Evolutionary conservation across 257 asterid species (phyloP).

Genomic region (Linaria vulgaris): DNA sequence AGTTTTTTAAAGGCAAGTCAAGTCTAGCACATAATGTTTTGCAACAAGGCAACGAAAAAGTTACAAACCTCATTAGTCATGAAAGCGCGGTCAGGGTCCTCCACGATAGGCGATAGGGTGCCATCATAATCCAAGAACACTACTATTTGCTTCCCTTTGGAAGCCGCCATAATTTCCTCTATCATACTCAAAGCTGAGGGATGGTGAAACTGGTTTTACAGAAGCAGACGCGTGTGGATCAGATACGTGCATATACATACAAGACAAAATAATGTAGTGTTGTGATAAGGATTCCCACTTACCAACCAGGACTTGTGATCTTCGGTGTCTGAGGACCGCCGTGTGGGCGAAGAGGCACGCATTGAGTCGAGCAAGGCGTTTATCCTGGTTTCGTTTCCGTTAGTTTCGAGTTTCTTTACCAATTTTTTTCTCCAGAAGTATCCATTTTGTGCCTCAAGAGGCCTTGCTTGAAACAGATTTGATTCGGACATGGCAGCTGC

Average conservation of each 20-base stretch:
- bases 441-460: slow-evolving; percentile 26
- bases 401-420: slow-evolving; percentile 40
- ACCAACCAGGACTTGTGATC: slow-evolving; percentile 63
- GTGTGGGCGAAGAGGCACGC: slow-evolving; percentile 73
- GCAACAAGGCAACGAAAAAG: not conserved
- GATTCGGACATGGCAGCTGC: slow-evolving; percentile 31
- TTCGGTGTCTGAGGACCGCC: slow-evolving; percentile 46
- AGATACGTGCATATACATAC: not conserved
- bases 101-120: slow-evolving; percentile 78
- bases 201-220: slow-evolving; percentile 43
- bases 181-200: slow-evolving; percentile 72
- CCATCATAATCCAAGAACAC: slow-evolving; percentile 82
- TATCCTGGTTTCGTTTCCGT: slow-evolving; percentile 40
- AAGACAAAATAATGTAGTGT: not conserved
- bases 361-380: slow-evolving; percentile 63
- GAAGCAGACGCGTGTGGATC: not conserved
- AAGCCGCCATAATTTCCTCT: slow-evolving; percentile 44
- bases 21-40: not conserved
- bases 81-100: slow-evolving; percentile 72
- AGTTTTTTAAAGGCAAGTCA: not conserved
- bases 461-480: slow-evolving; percentile 23
- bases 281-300: slow-evolving; percentile 19
- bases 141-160: slow-evolving; percentile 64
- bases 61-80: slow-evolving; percentile 57
- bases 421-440: slow-evolving; percentile 34